Base-by-base conservation (phyloP, 2,329 filamentous ascomycete genomes). In the Periconia digitata region DNA sequence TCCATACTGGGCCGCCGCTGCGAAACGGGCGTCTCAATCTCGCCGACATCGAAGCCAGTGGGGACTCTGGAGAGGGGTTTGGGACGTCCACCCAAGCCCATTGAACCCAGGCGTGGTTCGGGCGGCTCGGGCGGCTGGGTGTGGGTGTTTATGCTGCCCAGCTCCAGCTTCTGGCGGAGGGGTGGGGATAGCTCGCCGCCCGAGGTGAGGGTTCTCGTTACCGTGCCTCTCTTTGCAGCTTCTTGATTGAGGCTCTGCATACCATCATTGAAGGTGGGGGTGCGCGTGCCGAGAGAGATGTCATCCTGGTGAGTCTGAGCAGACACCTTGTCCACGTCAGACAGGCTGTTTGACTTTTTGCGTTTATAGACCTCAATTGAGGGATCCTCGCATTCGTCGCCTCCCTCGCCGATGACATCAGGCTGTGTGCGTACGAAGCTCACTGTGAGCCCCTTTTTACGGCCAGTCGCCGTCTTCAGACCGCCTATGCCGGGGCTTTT, bases 351-450 rank as follows among this genome's bases (percentile, higher is more conserved):
- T 23, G 60, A 54, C 49, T 66, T 67, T 69, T 80, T 85, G 53
- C 74, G 76, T 65, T 76, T 79, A 5, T 84, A 85, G 46, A 96
- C 86, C 64, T 94, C 87, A 17, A 84, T 76, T 1, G 85, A 82
- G 1, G 89, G 88, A 8, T 81, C 75, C 45, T 89, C 85, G 46
- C 87, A 86, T 69, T 96, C 91, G 63, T 96, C 92, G 27, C 92
- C 92, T 49, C 92, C 92, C 70, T 92, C 86, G 40, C 92, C 92
- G 63, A 97, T 96, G 53, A 96, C 73, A 40, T 90, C 87, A 6
- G 92, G 91, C 46, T 80, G 78, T 8, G 79, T 80, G 58, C 89
- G 84, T 44, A 80, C 81, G 62, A 96, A 96, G 47, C 79, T 83
- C 29, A 96, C 92, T 4, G 76, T 76, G 52, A 94, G 75, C 8